Base-by-base conservation (phyloP, 2,329 filamentous ascomycete genomes). In the Neonectria magnoliae region DNA sequence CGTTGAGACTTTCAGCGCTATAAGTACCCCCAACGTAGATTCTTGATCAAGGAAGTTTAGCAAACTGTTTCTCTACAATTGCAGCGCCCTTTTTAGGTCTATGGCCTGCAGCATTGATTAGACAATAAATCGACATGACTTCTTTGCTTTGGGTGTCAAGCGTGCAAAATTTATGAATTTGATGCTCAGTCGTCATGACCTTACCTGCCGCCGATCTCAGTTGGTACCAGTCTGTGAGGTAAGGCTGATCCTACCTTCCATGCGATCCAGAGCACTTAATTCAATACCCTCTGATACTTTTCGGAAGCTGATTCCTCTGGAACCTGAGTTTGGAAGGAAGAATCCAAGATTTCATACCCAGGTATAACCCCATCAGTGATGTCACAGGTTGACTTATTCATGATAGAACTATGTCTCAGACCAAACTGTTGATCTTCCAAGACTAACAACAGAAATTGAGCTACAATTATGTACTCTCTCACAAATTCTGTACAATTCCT, bases 51-150 rank as follows among this genome's bases (percentile, higher is more conserved):
- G 4, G 36, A 7, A 5, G 14, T 7, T 8, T n/a, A 14, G 14
- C 3, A 38, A 38, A 38, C 36, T 7, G 5, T n/a, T 38, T 38
- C 36, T 14, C 14, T n/a, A n/a, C 36, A 16, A n/a, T 38, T n/a
- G 14, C 14, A 16, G 6, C 7, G 2, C 2, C 6, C 14, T 3
- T 38, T 38, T 6, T 38, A 16, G 7, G 5, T 36, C 6, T 36
- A 8, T n/a, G 1, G 14, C 16, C 16, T 16, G 14, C 1, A n/a
- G 14, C 5, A 16, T 16, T n/a, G 14, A 8, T 0, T n/a, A 8
- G 36, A n/a, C 6, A n/a, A 38, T 8, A 16, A 5, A 38, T n/a
- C 5, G 5, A 1, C 6, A n/a, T n/a, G 36, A 9, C 1, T 5
- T n/a, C 4, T 38, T 38, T n/a, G 2, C 2, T n/a, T 38, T 7